Conservation (phyloP, 2,329 filamentous ascomycete genomes). For the Pezicula rhizophila region DNA sequence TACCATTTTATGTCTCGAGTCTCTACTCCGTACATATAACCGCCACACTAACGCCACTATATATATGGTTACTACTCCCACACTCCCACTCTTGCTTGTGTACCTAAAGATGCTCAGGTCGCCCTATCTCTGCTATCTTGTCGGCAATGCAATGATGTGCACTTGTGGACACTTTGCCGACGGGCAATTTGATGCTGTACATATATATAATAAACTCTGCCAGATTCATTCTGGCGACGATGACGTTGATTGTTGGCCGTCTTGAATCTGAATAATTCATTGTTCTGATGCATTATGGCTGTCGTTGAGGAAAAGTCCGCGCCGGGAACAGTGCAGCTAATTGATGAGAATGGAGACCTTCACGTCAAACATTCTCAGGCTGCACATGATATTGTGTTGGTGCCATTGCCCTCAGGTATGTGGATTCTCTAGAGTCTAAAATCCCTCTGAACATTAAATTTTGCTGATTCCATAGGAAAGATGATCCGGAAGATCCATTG, state of each 20-base stretch:
- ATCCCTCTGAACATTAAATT: not conserved
- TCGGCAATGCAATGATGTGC: not conserved
- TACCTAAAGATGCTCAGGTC: not conserved
- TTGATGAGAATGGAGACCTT: conserved; percentile 19
- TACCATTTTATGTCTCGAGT: too few relatives aligned
- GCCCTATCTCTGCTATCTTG: not conserved
- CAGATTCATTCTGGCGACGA: not conserved
- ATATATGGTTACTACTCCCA: not conserved
- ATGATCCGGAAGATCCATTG: conserved; percentile 32
- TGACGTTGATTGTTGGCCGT: not conserved
- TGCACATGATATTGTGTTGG: conserved; percentile 22
- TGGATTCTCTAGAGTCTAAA: not conserved
- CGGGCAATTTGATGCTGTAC: not conserved
- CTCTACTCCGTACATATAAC: not conserved
- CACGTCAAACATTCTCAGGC: conserved; percentile 16
- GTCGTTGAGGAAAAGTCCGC: conserved; percentile 13
- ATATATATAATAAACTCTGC: not conserved
- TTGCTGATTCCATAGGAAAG: conserved; percentile 2
- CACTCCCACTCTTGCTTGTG: not conserved
- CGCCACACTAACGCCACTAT: not conserved
- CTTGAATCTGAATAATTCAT: not conserved
- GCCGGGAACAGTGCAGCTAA: conserved; percentile 24
- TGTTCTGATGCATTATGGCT: conserved; percentile 6
- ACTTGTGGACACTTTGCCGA: not conserved
- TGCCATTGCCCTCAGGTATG: conserved; percentile 24